Conservation (phyloP, 2,329 filamentous ascomycete genomes). For the Pseudogymnoascus verrucosus region DNA sequence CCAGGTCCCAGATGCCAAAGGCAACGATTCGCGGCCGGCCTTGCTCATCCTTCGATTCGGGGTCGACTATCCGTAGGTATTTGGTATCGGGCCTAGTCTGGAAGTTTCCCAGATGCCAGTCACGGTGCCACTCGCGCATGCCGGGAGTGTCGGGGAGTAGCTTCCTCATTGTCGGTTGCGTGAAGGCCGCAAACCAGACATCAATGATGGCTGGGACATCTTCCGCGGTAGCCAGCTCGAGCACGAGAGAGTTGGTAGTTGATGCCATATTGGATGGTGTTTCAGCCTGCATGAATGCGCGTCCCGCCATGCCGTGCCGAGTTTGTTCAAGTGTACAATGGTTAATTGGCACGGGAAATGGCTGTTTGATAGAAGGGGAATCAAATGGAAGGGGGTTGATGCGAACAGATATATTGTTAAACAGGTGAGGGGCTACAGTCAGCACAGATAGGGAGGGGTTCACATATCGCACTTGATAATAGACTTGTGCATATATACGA, state of each 20-base stretch:
- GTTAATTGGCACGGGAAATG: background rate
- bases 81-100: background rate
- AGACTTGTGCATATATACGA: background rate
- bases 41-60: background rate
- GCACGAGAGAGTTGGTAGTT: background rate
- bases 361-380: background rate
- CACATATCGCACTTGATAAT: background rate
- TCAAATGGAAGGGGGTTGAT: background rate
- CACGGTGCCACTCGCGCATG: background rate
- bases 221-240: background rate
- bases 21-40: background rate
- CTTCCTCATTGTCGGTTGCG: background rate
- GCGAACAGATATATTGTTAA: background rate
- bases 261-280: background rate
- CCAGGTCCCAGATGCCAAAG: background rate
- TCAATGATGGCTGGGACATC: background rate
- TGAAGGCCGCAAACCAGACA: background rate
- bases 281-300: background rate
- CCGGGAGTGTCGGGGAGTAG: background rate
- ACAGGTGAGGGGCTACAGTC: background rate
- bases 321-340: background rate
- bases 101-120: background rate
- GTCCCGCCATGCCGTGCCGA: background rate
- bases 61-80: background rate
- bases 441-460: background rate